A percentile compares a stretch with the other conserved stretches of the same genome.
These are phyloP conservation scores for Nannizzia gypsea DNA, from an alignment of 2,329 filamentous ascomycete species.

Conservation along the genomic window DNA sequence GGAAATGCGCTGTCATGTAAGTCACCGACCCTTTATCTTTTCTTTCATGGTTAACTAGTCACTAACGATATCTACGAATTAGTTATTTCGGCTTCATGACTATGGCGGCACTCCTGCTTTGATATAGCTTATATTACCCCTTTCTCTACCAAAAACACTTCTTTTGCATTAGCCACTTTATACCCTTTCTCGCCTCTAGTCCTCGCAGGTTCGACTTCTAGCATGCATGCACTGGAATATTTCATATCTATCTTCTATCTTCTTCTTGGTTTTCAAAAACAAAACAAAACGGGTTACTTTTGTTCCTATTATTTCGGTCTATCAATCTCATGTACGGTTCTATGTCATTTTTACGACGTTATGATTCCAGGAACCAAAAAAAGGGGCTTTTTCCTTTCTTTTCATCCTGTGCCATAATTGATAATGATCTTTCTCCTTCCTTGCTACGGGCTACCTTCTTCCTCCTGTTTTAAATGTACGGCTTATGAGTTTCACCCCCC, in stretches of 20 bases:
- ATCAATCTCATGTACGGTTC: not conserved
- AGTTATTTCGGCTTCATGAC: conserved; percentile 34
- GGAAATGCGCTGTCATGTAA: conserved; percentile 30
- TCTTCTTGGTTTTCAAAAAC: no score
- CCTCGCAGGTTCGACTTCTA: not conserved
- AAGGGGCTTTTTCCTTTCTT: not conserved
- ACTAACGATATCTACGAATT: not conserved
- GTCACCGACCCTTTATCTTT: conserved; percentile 11
- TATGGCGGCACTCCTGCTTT: conserved; percentile 28
- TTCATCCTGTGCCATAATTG: not conserved
- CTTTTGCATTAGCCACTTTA: not conserved
- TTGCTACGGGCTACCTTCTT: no score
- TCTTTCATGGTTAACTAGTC: not conserved
- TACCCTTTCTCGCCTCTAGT: not conserved
- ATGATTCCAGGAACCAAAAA: not conserved
- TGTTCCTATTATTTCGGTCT: not conserved
- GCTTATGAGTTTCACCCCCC: not conserved
- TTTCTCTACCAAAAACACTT: not conserved
- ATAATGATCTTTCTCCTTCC: not conserved
- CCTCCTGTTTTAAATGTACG: not conserved
- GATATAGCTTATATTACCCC: conserved; percentile 15
- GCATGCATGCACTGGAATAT: not conserved
- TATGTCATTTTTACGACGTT: not conserved
- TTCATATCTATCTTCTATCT: conserved; percentile 1
- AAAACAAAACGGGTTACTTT: not conserved